Conservation (phyloP, 2,329 filamentous ascomycete species). For the Fusarium kyushuense region DNA sequence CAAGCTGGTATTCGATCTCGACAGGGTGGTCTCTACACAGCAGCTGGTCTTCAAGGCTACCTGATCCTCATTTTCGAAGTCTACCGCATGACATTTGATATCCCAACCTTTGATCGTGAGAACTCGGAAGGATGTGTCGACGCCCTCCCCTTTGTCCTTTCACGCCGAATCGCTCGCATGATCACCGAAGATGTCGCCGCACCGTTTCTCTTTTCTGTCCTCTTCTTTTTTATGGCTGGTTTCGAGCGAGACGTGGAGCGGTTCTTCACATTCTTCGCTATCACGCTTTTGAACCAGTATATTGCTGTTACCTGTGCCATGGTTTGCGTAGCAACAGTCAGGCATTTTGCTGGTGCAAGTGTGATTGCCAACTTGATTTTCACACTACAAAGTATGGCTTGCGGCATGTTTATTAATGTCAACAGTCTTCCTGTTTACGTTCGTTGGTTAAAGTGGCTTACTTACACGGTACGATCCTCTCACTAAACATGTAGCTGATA, state of each 20-base stretch:
- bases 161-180: slow-evolving; percentile 75
- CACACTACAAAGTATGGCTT: slow-evolving; percentile 79
- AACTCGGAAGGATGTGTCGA: slow-evolving; percentile 78
- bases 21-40: slow-evolving; percentile 78
- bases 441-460: slow-evolving; percentile 79
- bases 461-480: slow-evolving; percentile 63
- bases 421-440: slow-evolving; percentile 81
- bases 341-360: slow-evolving; percentile 77
- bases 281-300: slow-evolving; percentile 78
- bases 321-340: slow-evolving; percentile 72
- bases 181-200: slow-evolving; percentile 79
- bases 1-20: slow-evolving; percentile 79
- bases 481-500: rapidly evolving
- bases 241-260: slow-evolving; percentile 72
- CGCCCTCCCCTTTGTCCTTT: slow-evolving; percentile 76
- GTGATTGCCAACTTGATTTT: slow-evolving; percentile 79
- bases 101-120: slow-evolving; percentile 81
- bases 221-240: slow-evolving; percentile 84
- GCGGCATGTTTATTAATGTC: slow-evolving; percentile 81
- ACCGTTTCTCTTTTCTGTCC: slow-evolving; percentile 75
- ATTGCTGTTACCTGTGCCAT: slow-evolving; percentile 79
- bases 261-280: slow-evolving; percentile 79
- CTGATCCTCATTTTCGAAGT: slow-evolving; percentile 81
- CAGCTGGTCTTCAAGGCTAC: slow-evolving; percentile 79
- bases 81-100: slow-evolving; percentile 80